Evolutionary conservation across 1,284 basidiomycete genomes (phyloP).

Genomic region (Macrocybe sp.): DNA sequence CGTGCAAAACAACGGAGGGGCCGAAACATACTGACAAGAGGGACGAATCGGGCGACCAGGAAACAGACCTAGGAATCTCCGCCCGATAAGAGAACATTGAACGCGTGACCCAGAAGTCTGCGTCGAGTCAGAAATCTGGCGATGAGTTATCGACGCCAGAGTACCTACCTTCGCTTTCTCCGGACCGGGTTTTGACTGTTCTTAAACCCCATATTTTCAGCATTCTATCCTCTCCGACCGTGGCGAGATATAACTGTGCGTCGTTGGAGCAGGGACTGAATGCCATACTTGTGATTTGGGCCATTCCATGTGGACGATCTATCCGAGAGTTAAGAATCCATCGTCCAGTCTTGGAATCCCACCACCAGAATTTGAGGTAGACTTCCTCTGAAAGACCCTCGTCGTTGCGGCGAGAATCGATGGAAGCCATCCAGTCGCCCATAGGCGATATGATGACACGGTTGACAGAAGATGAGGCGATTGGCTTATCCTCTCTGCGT

Average conservation of each 20-base stretch:
- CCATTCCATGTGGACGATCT: slow-evolving; percentile 80
- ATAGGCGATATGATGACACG: slow-evolving; percentile 59
- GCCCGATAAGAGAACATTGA: slow-evolving; percentile 69
- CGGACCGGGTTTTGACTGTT: slow-evolving; percentile 36
- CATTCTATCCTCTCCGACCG: slow-evolving; percentile 63
- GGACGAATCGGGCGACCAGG: slow-evolving; percentile 87
- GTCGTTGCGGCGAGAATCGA: slow-evolving; percentile 74
- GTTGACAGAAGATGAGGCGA: slow-evolving; percentile 80
- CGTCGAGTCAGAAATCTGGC: slow-evolving; percentile 8
- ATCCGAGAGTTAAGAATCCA: slow-evolving; percentile 89
- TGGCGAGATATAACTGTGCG: slow-evolving; percentile 42
- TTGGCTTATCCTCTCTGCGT: slow-evolving; percentile 71
- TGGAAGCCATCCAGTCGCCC: slow-evolving; percentile 92
- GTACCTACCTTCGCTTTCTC: slow-evolving; percentile 42
- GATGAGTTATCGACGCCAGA: slow-evolving; percentile 1
- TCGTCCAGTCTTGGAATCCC: slow-evolving; percentile 54
- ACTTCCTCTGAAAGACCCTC: slow-evolving; percentile 62
- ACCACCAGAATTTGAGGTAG: slow-evolving; percentile 90
- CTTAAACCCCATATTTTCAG: slow-evolving; percentile 73
- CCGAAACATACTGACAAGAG: slow-evolving; percentile 77
- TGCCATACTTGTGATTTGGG: slow-evolving; percentile 59
- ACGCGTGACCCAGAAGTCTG: slow-evolving; percentile 77
- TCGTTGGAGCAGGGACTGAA: slow-evolving; percentile 51
- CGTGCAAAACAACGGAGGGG: slow-evolving; percentile 73
- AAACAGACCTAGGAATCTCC: slow-evolving; percentile 58